Conservation (phyloP, 371 early-diverging fungal species). For the Zychaea mexicana region DNA sequence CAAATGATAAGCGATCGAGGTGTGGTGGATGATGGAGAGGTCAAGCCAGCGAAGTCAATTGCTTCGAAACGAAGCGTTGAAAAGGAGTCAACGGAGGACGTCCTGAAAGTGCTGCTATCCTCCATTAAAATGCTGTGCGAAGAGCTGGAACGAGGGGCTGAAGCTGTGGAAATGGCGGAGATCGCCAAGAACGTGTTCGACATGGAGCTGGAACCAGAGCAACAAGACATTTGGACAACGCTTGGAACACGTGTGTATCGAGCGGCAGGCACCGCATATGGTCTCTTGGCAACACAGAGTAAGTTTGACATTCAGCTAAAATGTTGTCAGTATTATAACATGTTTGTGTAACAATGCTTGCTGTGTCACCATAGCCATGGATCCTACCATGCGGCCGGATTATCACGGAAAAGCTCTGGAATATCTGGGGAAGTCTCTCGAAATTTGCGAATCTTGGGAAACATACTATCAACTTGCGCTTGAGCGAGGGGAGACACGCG, state of each 20-base stretch:
- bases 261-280: conserved; percentile 41
- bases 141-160: conserved; percentile 39
- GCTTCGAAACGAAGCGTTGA: conserved; percentile 31
- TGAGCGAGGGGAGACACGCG: conserved; percentile 81
- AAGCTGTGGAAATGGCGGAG: conserved; percentile 56
- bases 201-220: conserved; percentile 4
- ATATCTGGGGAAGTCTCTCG: conserved; percentile 59
- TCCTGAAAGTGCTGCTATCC: conserved; percentile 42
- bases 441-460: conserved; percentile 53
- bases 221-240: conserved; percentile 48
- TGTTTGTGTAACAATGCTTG: neutral
- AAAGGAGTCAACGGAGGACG: conserved; percentile 31
- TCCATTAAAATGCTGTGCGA: conserved; percentile 54
- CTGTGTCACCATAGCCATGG: conserved; percentile 45
- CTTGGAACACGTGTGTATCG: conserved; percentile 2
- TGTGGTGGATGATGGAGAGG: neutral
- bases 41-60: conserved; percentile 13
- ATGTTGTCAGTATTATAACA: neutral
- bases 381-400: conserved; percentile 65
- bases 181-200: conserved; percentile 34
- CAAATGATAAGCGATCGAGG: conserved; percentile 9
- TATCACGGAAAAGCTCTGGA: conserved; percentile 69
- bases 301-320: conserved; percentile 11
- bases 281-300: conserved; percentile 67
- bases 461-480: conserved; percentile 79